Evolutionary conservation across 169 alveolate species (phyloP).

Genomic region (Plasmodium berghei): DNA sequence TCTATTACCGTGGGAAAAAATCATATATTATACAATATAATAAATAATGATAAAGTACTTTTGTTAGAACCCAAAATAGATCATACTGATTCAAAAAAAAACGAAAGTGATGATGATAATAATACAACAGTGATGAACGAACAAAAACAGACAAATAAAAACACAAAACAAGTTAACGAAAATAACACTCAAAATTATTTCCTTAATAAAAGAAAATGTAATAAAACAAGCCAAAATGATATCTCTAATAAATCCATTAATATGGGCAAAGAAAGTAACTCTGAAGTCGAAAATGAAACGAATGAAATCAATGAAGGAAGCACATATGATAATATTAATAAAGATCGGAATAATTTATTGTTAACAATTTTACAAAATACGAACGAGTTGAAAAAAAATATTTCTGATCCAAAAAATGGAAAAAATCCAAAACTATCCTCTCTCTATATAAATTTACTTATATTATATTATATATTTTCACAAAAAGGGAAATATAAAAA

Average conservation of each 20-base stretch:
- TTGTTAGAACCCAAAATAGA: too few species aligned
- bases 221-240: too few species aligned
- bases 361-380: background rate
- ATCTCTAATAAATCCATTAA: too few species aligned
- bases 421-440: slow-evolving; percentile 40
- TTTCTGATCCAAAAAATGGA: background rate
- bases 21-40: background rate
- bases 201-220: too few species aligned
- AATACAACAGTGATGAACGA: background rate
- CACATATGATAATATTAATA: too few species aligned
- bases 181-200: too few species aligned
- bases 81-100: background rate
- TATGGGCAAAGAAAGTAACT: too few species aligned
- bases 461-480: slow-evolving; percentile 39
- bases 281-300: too few species aligned
- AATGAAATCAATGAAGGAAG: too few species aligned
- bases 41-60: background rate
- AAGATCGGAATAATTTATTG: too few species aligned
- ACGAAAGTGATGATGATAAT: background rate
- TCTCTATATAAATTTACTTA: slow-evolving; percentile 44
- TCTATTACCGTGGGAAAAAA: background rate
- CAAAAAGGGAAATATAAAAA: slow-evolving; percentile 43
- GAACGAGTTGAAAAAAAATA: background rate
- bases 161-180: too few species aligned
- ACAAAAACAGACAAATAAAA: background rate